phyloP scores from a whole-genome alignment of 2,329 filamentous ascomycete species.

The Graphilbum ipis-grandicollis region DNA sequence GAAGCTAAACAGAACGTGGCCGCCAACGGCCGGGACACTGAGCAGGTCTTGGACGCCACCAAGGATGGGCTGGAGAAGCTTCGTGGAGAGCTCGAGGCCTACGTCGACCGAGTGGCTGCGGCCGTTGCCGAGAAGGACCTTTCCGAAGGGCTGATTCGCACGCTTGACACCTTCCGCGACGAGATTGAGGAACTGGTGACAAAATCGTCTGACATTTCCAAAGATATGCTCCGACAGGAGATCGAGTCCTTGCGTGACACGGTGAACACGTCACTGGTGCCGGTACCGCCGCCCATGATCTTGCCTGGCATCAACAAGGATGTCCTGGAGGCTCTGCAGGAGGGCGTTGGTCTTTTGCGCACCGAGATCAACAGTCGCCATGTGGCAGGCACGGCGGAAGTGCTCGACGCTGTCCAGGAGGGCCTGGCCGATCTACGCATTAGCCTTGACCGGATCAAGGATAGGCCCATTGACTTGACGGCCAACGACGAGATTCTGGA shows the following conservation, averaged over 20 bases:
- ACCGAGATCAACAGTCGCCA: conserved; percentile 53
- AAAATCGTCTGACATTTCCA: conserved; percentile 28
- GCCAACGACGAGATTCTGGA: conserved; percentile 82
- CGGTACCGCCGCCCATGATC: too few species aligned
- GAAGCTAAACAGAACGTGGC: conserved; percentile 63
- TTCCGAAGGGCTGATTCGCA: conserved; percentile 47
- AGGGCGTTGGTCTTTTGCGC: conserved; percentile 58
- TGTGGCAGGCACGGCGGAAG: conserved; percentile 61
- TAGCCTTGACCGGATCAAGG: conserved; percentile 59
- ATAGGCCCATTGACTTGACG: conserved; percentile 68
- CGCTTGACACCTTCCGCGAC: conserved; percentile 48
- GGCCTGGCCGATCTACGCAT: conserved; percentile 61
- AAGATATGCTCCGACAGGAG: conserved; percentile 62
- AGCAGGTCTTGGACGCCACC: conserved; percentile 74
- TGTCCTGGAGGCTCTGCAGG: conserved; percentile 51
- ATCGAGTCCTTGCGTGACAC: conserved; percentile 68
- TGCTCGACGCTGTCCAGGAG: conserved; percentile 78
- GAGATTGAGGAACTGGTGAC: conserved; percentile 48
- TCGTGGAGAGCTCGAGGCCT: conserved; percentile 61
- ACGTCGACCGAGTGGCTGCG: conserved; percentile 57
- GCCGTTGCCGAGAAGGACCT: conserved; percentile 61
- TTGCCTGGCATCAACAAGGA: conserved; percentile 36
- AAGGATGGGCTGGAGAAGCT: conserved; percentile 76
- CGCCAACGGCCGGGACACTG: conserved; percentile 63
- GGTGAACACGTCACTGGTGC: conserved; percentile 52